Evolutionary conservation across 805 yeast species (phyloP).

Genomic region (Schwanniomyces occidentalis): DNA sequence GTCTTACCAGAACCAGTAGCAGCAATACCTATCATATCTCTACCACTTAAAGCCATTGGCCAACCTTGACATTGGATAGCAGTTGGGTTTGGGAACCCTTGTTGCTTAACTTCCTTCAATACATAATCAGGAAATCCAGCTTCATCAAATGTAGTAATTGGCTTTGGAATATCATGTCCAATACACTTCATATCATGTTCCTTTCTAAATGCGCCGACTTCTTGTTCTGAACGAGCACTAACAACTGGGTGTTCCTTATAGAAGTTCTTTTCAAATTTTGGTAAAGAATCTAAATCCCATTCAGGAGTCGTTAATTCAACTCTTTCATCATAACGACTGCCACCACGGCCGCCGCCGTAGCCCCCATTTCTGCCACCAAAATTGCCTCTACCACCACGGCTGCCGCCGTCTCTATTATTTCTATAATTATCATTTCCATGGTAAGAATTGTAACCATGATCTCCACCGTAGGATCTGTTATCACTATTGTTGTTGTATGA

Average conservation of each 20-base stretch:
- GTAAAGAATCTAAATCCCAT: conserved; percentile 76
- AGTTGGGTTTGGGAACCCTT: conserved; percentile 93
- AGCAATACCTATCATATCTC: conserved; percentile 99
- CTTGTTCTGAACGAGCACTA: conserved; percentile 69
- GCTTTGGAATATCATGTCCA: conserved; percentile 90
- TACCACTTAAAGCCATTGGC: conserved; percentile 99
- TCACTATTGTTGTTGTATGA: conserved; percentile 41
- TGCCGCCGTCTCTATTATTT: conserved; percentile 26
- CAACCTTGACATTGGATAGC: conserved; percentile 99
- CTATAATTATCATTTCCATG: conserved; percentile 33
- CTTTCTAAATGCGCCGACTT: conserved; percentile 73
- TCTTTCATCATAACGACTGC: conserved; percentile 41
- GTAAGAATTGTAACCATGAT: conserved; percentile 23
- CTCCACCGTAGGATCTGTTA: conserved; percentile 33
- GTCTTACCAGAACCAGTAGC: conserved; percentile 99
- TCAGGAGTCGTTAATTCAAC: conserved; percentile 65
- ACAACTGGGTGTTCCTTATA: conserved; percentile 85
- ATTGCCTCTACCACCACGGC: conserved; percentile 37
- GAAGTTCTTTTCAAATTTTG: conserved; percentile 93
- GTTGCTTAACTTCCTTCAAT: conserved; percentile 79
- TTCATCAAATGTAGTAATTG: conserved; percentile 89
- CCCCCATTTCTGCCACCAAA: conserved; percentile 29
- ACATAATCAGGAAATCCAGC: conserved; percentile 98
- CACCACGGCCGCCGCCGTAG: conserved; percentile 39
- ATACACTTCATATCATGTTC: conserved; percentile 81